These are phyloP conservation scores for Schizophyllum amplum DNA, from an alignment of 1,284 basidiomycete species.

Conservation along the genomic window DNA sequence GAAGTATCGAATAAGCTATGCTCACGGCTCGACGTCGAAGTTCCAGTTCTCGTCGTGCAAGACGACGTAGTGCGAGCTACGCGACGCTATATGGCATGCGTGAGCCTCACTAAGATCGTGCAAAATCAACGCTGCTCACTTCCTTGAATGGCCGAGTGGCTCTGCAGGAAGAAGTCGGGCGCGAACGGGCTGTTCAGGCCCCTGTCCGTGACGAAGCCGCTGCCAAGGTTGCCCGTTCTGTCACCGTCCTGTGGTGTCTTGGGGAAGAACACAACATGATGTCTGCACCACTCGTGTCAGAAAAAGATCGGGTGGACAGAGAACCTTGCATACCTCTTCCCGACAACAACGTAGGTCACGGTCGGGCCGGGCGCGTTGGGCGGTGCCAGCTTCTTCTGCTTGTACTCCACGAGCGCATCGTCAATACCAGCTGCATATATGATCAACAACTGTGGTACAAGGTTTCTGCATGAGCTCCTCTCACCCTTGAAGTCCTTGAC, in stretches of 20 bases:
- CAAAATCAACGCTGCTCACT: slow-evolving; percentile 16
- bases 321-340: slow-evolving; percentile 23
- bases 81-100: slow-evolving; percentile 6
- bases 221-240: slow-evolving; percentile 23
- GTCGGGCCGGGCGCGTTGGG: slow-evolving; percentile 14
- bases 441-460: too few relatives aligned
- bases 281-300: neutral
- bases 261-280: slow-evolving; percentile 14
- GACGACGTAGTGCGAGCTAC: slow-evolving; percentile 12
- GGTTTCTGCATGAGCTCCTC: too few relatives aligned
- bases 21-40: neutral
- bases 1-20: neutral
- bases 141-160: slow-evolving; percentile 29
- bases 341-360: slow-evolving; percentile 29
- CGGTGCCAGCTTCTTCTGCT: too few relatives aligned
- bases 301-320: neutral
- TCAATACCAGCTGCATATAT: neutral
- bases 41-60: slow-evolving; percentile 11
- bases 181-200: slow-evolving; percentile 20
- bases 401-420: neutral
- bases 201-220: slow-evolving; percentile 23
- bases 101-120: neutral
- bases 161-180: slow-evolving; percentile 29
- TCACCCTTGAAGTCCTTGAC: slow-evolving; percentile 21
- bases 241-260: slow-evolving; percentile 15